Evolutionary conservation across 768 basidiomycete species (phyloP).

Genomic region (Pleurotus djamor): DNA sequence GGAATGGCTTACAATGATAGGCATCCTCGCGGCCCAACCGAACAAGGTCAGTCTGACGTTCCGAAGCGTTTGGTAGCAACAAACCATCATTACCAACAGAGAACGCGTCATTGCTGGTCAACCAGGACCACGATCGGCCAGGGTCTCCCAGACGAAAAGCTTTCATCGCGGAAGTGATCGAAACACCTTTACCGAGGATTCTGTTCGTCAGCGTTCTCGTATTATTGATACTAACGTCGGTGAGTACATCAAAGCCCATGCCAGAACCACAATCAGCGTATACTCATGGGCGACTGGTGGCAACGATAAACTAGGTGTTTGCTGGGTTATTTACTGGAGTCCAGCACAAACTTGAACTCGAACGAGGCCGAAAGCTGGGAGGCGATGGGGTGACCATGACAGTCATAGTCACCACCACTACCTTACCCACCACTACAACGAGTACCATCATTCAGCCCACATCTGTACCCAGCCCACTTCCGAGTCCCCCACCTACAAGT

Average conservation of each 20-base stretch:
- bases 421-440: constrained; percentile 24
- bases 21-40: constrained; percentile 50
- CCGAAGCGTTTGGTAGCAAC: background rate
- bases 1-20: constrained; percentile 21
- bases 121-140: constrained; percentile 36
- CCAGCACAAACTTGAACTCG: constrained; percentile 69
- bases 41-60: constrained; percentile 42
- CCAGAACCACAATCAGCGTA: too few relatives aligned
- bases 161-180: constrained; percentile 65
- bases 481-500: constrained; percentile 23
- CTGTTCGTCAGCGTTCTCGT: constrained; percentile 74
- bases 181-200: constrained; percentile 82
- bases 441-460: constrained; percentile 36
- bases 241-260: constrained; percentile 18
- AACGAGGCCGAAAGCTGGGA: constrained; percentile 30
- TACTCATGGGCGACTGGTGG: background rate
- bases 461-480: constrained; percentile 28
- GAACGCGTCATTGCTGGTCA: constrained; percentile 59
- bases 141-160: constrained; percentile 44
- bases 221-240: constrained; percentile 76
- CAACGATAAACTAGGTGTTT: constrained; percentile 52
- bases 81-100: constrained; percentile 36
- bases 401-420: constrained; percentile 9
- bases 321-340: constrained; percentile 92
- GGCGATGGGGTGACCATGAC: constrained; percentile 24